These are phyloP conservation scores for Chlamydomonas sphaeroides DNA, from an alignment of 139 green algal genomes.

Conservation along the genomic window DNA sequence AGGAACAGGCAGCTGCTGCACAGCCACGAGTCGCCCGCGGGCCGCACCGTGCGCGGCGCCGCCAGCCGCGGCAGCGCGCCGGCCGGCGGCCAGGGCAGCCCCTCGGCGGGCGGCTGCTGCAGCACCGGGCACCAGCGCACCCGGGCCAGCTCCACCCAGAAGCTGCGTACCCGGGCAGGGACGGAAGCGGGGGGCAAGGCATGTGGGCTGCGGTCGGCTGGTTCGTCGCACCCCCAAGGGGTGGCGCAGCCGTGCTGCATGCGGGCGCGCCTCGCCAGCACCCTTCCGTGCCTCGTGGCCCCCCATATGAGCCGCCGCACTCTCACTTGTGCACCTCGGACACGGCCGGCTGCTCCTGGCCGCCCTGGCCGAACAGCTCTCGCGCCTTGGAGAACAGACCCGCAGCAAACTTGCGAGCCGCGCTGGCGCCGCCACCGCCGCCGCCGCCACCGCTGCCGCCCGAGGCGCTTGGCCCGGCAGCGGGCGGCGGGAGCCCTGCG, in stretches of 20 bases:
- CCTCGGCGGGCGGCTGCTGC: constrained; percentile 35
- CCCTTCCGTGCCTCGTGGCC: too few relatives aligned
- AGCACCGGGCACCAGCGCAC: constrained; percentile 75
- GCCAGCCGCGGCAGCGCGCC: constrained; percentile 38
- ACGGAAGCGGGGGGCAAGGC: not conserved
- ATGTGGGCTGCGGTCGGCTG: not conserved
- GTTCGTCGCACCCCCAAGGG: too few relatives aligned
- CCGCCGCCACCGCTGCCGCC: not conserved
- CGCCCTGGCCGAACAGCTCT: constrained; percentile 20
- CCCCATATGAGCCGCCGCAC: too few relatives aligned
- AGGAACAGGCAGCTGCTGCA: constrained; percentile 56
- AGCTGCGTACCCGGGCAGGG: constrained; percentile 45
- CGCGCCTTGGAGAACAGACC: constrained; percentile 40
- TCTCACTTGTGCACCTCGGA: constrained; percentile 30
- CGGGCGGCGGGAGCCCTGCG: not conserved
- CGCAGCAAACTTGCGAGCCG: not conserved
- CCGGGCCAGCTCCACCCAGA: constrained; percentile 63
- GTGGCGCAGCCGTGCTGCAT: too few relatives aligned
- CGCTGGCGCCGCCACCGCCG: not conserved
- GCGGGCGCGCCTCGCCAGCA: too few relatives aligned
- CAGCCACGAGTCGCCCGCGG: constrained; percentile 70
- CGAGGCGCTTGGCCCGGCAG: too few relatives aligned
- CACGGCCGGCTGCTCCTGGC: constrained; percentile 29
- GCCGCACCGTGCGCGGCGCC: constrained; percentile 58
- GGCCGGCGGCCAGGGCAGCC: constrained; percentile 68